Base-by-base conservation (phyloP, 108 stramenopile genomes). In the Cafeteria roenbergensis region DNA sequence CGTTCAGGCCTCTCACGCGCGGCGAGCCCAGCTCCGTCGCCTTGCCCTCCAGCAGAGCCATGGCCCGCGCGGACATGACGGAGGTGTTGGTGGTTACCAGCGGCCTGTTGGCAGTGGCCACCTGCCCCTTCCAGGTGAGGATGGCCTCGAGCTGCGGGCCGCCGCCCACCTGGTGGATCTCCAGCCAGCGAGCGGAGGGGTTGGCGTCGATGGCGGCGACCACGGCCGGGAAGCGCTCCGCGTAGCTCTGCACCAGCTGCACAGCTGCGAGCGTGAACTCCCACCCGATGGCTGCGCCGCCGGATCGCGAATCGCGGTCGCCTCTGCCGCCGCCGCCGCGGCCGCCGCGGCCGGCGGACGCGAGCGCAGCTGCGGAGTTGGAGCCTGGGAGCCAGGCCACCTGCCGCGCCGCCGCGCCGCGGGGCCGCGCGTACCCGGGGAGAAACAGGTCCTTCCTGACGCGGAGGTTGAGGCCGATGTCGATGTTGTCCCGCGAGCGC, bases 381-480 rank as follows among this genome's bases (percentile, higher is more conserved):
- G n/a, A n/a, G n/a, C 87, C 87, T 17, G 84, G 75, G 32, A 60
- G 65, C 92, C 92, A 93, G 17, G 85, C 87, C 32, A 80, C 81
- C 27, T 50, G 17, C 14, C 26, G 25, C 52, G 54, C 30, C 0
- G 64, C 61, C 36, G 82, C 78, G 42, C 32, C 34, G 63, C 81
- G 85, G 55, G 77, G 60, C 51, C 90, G 71, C 0, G 87, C 86
- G 70, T 91, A 95, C 14, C 91, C 94, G 12, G 88, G 78, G 62
- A 93, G 87, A 62, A 82, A 89, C 30, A 80, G 69, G 22, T 80
- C 83, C 26, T 90, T 83, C 32, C 65, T 70, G 42, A 87, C 85
- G 75, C 88, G 91, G 34, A 95, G 75, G 69, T 95, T 92, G 64
- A 95, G 69, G n/a, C 94, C 94, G 63, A 92, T 76, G 74, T 95